Base-by-base conservation (phyloP, 495 filamentous ascomycete genomes). In the Trypethelium eluteriae region DNA sequence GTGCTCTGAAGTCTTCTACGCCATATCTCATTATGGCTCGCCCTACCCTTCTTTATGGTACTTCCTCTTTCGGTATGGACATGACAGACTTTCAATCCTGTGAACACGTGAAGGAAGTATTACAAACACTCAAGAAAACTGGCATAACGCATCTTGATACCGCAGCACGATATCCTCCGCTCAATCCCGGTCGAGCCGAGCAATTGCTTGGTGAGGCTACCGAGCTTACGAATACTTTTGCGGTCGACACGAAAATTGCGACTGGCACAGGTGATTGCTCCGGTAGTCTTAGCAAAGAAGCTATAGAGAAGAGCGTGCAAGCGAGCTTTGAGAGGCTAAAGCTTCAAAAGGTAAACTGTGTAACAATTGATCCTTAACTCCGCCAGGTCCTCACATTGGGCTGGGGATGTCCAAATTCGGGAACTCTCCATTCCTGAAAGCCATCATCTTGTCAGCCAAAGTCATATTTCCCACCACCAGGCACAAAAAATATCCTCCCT, bases 111-210 rank as follows among this genome's bases (percentile, higher is more conserved):
- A 36, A 59, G 53, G 32, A 18, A 6, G 14, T 59, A 2, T 59
- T 59, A 14, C 25, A 59, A 32, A 59, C 53, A 4, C 64, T 66
- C n/a, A 38, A 59, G 39, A 34, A 56, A 14, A 68, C 78, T 14
- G 74, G 73, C 10, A 75, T 82, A 63, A 49, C 57, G 2, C 71
- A 73, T 9, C 70, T 83, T 11, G 81, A 83, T 59, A 77, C 79
- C 0, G 80, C 75, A 3, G 76, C 78, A 35, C 75, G 78, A 18
- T 83, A 83, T 66, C 77, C 80, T 38, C 79, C 80, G 18, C 62
- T 70, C 2, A 76, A 73, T 25, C 74, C 77, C 7, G 81, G 81
- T 14, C 68, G 67, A 10, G 75, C 81, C 1, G 81, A 83, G 67
- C 61, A 70, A 63, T 66, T 80, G n/a, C 71, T 83, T 14, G 81